A percentile compares a stretch with the other conserved stretches of the same genome.
Evolutionary conservation across 1,284 basidiomycete species (phyloP).

Genomic region (Mycosarcoma mackinlayi): DNA sequence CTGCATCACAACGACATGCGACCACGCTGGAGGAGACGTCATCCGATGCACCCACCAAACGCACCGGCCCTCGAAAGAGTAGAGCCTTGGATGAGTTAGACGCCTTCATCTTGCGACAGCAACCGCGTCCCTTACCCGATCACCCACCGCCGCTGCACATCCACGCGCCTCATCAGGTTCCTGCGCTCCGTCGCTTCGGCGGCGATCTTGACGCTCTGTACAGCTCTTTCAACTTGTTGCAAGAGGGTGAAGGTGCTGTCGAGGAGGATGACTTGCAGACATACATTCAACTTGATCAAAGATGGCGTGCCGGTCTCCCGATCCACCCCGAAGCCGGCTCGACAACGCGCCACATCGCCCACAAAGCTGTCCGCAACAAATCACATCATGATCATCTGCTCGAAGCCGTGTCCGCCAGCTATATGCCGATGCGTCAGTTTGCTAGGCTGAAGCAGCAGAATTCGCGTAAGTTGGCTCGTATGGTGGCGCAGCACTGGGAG

Average conservation of each 20-base stretch:
- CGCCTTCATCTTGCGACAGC: slow-evolving; percentile 33
- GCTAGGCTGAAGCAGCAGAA: slow-evolving; percentile 67
- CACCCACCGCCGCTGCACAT: slow-evolving; percentile 41
- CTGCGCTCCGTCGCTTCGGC: slow-evolving; percentile 25
- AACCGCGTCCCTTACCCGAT: slow-evolving; percentile 32
- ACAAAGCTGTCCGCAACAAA: slow-evolving; percentile 32
- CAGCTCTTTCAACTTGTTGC: slow-evolving; percentile 39
- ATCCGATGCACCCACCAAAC: slow-evolving; percentile 20
- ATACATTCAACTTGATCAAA: slow-evolving; percentile 41
- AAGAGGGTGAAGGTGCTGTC: slow-evolving; percentile 35
- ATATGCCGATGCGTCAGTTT: slow-evolving; percentile 55
- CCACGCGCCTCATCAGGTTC: slow-evolving; percentile 45
- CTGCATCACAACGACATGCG: slow-evolving; percentile 10
- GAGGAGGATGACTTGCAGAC: slow-evolving; percentile 37
- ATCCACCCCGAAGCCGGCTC: slow-evolving; percentile 28
- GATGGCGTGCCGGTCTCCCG: slow-evolving; percentile 43
- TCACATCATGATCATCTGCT: slow-evolving; percentile 54
- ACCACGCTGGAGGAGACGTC: slow-evolving; percentile 11
- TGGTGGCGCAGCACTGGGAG: slow-evolving; percentile 84
- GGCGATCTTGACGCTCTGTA: slow-evolving; percentile 30
- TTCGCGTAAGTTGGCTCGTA: slow-evolving; percentile 74
- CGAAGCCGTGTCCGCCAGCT: slow-evolving; percentile 34
- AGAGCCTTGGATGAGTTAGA: slow-evolving; percentile 38
- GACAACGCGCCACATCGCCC: slow-evolving; percentile 32
- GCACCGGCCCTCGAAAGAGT: slow-evolving; percentile 32